phyloP scores from a whole-genome alignment of 805 yeast species.

The Candida sphagnicola region DNA sequence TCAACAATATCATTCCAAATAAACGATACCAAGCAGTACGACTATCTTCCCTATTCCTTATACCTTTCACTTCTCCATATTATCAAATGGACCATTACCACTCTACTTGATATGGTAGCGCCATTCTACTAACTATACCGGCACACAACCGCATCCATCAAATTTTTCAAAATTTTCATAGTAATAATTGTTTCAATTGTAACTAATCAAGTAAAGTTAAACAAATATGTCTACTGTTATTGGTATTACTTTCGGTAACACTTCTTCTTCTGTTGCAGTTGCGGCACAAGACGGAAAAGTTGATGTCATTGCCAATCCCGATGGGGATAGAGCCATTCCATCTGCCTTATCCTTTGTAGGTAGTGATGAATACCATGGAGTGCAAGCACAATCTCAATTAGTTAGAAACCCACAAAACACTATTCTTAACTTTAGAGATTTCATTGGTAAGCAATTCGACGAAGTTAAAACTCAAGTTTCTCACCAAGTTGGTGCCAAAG shows the following conservation, averaged over 20 bases:
- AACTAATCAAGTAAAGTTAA: not conserved
- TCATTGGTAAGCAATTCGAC: constrained; percentile 69
- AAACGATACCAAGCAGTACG: too few relatives aligned
- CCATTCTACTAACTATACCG: not conserved
- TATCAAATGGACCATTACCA: not conserved
- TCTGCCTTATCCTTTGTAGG: constrained; percentile 90
- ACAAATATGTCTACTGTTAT: constrained; percentile 51
- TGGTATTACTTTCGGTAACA: constrained; percentile 96
- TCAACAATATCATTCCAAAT: too few relatives aligned
- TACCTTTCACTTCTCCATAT: not conserved
- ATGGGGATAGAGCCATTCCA: constrained; percentile 97
- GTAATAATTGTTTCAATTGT: too few relatives aligned
- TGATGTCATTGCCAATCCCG: constrained; percentile 98
- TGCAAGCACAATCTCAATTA: constrained; percentile 90
- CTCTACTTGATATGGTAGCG: not conserved
- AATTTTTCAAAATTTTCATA: constrained; percentile 1
- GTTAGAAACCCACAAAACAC: constrained; percentile 88
- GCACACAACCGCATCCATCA: constrained; percentile 1
- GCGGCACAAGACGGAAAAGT: constrained; percentile 83
- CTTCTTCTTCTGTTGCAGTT: constrained; percentile 90
- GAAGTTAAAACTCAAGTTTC: constrained; percentile 61
- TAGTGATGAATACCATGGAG: constrained; percentile 94
- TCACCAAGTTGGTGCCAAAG: constrained; percentile 54
- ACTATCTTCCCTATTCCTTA: too few relatives aligned
- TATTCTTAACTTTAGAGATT: constrained; percentile 89